Percentiles rank a stretch among this genome's conserved stretches.
Evolutionary conservation across 73 alveolate species (phyloP).

Genomic region (Tetrahymena elliotti): DNA sequence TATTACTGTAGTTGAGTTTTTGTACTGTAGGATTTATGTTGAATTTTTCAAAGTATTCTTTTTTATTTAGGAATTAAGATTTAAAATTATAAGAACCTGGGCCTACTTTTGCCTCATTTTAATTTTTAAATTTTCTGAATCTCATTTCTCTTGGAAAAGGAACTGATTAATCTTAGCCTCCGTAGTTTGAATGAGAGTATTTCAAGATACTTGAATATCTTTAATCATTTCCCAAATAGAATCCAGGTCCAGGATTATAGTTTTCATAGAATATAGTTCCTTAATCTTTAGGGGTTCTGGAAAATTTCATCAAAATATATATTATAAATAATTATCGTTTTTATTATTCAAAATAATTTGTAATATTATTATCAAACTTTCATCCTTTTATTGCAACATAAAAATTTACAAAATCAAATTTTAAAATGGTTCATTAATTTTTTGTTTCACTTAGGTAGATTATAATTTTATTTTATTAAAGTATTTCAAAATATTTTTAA

Average conservation of each 20-base stretch:
- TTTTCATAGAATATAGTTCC: neutral
- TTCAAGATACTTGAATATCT: neutral
- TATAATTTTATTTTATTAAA: no score
- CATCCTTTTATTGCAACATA: neutral
- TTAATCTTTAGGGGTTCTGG: neutral
- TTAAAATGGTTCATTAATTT: neutral
- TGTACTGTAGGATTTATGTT: neutral
- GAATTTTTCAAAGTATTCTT: neutral
- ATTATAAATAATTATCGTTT: neutral
- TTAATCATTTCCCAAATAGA: neutral
- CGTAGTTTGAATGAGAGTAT: neutral
- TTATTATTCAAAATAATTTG: no score
- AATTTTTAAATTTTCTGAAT: neutral
- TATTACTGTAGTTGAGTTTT: neutral
- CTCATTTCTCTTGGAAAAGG: neutral
- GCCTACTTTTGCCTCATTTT: neutral
- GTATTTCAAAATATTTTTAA: no score
- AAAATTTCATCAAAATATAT: neutral
- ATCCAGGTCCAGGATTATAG: neutral
- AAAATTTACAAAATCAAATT: no score
- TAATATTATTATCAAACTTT: no score
- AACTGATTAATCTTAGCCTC: neutral
- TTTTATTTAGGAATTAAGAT: neutral
- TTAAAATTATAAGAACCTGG: neutral
- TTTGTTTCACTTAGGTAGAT: neutral